phyloP scores from a whole-genome alignment of 2,329 filamentous ascomycete species.

The Arthrobotrys iridis region DNA sequence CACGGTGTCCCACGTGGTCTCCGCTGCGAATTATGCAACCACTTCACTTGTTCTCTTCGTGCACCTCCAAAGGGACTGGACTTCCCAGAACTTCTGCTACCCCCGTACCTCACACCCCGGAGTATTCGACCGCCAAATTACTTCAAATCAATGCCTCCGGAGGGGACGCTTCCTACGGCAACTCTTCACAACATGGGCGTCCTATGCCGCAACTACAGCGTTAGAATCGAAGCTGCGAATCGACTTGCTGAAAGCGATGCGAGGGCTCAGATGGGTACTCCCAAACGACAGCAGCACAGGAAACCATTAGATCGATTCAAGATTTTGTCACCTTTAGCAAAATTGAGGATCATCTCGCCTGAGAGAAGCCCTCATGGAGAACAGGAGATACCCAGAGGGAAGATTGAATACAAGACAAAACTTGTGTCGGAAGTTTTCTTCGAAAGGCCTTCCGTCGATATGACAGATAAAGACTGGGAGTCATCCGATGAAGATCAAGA shows the following conservation, averaged over 20 bases:
- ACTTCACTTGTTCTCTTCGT: constrained; percentile 40
- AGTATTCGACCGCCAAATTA: constrained; percentile 25
- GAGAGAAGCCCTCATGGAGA: not conserved
- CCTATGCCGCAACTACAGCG: constrained; percentile 29
- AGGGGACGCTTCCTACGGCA: not conserved
- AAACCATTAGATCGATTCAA: constrained; percentile 14
- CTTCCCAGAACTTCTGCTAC: constrained; percentile 46
- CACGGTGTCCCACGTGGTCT: constrained; percentile 15
- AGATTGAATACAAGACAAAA: not conserved
- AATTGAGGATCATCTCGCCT: constrained; percentile 36
- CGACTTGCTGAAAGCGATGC: not conserved
- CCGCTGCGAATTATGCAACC: constrained; percentile 33
- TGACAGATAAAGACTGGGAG: not conserved
- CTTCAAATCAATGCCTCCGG: constrained; percentile 27
- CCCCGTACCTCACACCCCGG: constrained; percentile 36
- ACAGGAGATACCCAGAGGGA: not conserved
- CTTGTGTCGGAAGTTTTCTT: constrained; percentile 1
- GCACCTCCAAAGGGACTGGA: constrained; percentile 22
- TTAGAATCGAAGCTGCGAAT: not conserved
- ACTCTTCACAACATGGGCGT: constrained; percentile 34
- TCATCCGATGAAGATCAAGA: not conserved
- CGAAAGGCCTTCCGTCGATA: not conserved
- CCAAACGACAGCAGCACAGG: not conserved
- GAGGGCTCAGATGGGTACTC: not conserved
- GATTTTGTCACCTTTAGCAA: constrained; percentile 46